These are phyloP conservation scores for Colletotrichum gloeosporioides DNA, from an alignment of 2,329 filamentous ascomycete species.

Conservation along the genomic window DNA sequence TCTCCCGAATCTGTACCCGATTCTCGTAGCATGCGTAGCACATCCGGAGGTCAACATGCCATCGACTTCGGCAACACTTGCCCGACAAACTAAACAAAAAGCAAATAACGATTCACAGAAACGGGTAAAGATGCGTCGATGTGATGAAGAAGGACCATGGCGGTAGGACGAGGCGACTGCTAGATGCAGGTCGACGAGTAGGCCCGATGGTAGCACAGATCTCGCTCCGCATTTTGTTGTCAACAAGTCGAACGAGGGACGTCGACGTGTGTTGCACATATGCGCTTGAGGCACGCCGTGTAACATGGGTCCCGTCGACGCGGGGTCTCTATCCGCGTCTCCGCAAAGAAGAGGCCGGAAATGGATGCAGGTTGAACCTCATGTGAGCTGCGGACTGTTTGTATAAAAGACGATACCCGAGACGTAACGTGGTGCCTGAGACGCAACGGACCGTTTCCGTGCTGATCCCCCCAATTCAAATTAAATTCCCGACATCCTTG, in stretches of 20 bases:
- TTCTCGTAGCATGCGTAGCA: background rate
- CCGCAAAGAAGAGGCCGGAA: background rate
- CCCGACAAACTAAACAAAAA: background rate
- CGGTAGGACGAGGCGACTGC: background rate
- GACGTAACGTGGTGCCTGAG: background rate
- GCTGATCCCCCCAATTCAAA: background rate
- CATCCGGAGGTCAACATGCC: background rate
- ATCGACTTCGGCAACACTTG: background rate
- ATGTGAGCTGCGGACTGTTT: background rate
- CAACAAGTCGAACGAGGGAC: background rate
- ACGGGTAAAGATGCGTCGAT: background rate
- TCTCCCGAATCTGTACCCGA: background rate
- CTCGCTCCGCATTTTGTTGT: background rate
- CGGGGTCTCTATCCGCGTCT: background rate
- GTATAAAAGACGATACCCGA: background rate
- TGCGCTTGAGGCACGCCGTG: background rate
- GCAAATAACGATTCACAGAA: background rate
- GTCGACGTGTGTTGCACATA: background rate
- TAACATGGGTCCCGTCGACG: background rate
- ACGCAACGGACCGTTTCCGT: background rate
- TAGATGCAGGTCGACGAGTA: background rate
- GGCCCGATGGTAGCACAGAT: background rate
- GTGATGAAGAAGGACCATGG: background rate
- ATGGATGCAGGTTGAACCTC: background rate
- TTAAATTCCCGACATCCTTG: background rate